Base-by-base conservation (phyloP, 2,329 filamentous ascomycete genomes). In the Beauveria pseudobassiana region DNA sequence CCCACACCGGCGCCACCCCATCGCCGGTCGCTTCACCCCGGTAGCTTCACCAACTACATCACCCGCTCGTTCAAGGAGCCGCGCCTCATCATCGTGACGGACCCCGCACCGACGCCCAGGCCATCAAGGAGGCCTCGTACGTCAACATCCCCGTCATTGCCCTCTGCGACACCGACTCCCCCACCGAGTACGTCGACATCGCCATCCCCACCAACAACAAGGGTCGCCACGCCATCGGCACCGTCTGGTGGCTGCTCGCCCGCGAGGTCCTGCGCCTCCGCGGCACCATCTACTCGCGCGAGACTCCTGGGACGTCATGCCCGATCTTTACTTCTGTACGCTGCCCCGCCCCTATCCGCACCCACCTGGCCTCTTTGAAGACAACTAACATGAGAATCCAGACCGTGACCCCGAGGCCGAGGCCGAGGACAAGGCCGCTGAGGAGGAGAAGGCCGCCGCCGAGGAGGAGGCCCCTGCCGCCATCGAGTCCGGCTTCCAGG, bases 21-120 rank as follows among this genome's bases (percentile, higher is more conserved):
- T 99, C 76, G 96, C 95, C 75, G 95, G 95, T 84, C 95, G 95
- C 79, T 99, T 99, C 90, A 99, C 95, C 77, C 95, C 78, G 95
- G 95, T 90, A 96, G 93, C 82, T 99, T 99, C 89, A 99, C 95
- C 87, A 99, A 99, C 88, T 99, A 99, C 90, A 99, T 99, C 89
- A 99, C 96, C 81, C 93, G 95, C 76, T 98, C 95, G 69, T 99
- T 99, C 92, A 97, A 97, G 89, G 95, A 99, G 86, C 95, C 95
- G 77, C 96, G 96, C 80, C 87, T 99, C 77, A 98, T 99, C 82
- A 88, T 99, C 78, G 95, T 99, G 76, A 99, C 95, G 82, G 95
- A 99, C 81, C 95, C 74, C 93, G 96, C 82, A 99, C 96, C 84
- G 95, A 99, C 76, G 91, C 95, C 78, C 95, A 99, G 88, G 95